These are phyloP conservation scores for Teunomyces stri DNA, from an alignment of 805 yeast species.

Conservation along the genomic window DNA sequence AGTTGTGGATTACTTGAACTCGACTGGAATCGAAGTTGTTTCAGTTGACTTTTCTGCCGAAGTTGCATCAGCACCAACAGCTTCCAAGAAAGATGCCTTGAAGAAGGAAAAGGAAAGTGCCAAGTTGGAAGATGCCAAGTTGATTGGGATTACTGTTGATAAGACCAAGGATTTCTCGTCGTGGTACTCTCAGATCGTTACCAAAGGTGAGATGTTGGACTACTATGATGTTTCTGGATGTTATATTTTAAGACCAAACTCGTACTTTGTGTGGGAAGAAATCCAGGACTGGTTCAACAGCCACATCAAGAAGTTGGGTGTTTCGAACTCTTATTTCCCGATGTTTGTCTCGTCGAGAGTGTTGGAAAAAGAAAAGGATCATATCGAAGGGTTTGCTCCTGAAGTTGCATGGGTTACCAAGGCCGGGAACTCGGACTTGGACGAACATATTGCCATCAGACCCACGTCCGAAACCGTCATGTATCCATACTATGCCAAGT, in stretches of 20 bases:
- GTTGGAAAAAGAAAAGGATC: constrained; percentile 96
- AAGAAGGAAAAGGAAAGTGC: constrained; percentile 47
- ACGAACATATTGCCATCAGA: constrained; percentile 98
- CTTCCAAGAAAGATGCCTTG: constrained; percentile 25
- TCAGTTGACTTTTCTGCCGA: constrained; percentile 55
- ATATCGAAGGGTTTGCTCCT: constrained; percentile 98
- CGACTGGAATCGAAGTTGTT: constrained; percentile 50
- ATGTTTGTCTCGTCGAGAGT: constrained; percentile 95
- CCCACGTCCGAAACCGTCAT: constrained; percentile 99
- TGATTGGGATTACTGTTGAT: constrained; percentile 94
- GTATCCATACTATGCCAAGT: constrained; percentile 99
- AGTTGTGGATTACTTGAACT: constrained; percentile 44
- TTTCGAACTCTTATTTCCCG: constrained; percentile 94
- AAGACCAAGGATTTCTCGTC: constrained; percentile 89
- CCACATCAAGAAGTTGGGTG: constrained; percentile 83
- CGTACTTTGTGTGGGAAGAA: constrained; percentile 91
- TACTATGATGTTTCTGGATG: constrained; percentile 99
- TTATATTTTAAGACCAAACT: constrained; percentile 94
- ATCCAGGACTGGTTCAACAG: constrained; percentile 86
- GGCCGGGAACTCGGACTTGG: constrained; percentile 92
- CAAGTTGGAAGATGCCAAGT: constrained; percentile 76
- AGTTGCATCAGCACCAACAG: constrained; percentile 25
- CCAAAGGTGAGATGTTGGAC: constrained; percentile 97
- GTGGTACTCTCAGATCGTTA: constrained; percentile 95
- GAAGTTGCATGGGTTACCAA: constrained; percentile 99